A percentile compares a stretch with the other conserved stretches of the same genome.
Evolutionary conservation across 2,329 filamentous ascomycete species (phyloP).

Genomic region (Aureobasidium sp.): DNA sequence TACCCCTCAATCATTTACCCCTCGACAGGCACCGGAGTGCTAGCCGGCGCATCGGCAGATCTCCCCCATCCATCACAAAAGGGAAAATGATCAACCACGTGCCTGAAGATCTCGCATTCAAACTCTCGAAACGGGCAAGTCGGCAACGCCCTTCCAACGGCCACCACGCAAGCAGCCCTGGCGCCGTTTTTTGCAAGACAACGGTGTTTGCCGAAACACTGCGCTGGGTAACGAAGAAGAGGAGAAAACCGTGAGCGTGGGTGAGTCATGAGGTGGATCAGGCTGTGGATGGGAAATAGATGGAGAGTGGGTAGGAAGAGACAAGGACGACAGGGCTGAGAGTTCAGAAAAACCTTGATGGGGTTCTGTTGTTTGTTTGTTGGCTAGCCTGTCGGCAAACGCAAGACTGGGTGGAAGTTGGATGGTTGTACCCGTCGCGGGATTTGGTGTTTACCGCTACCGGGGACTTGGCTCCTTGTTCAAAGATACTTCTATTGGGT

Average conservation of each 20-base stretch:
- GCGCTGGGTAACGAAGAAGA: not conserved
- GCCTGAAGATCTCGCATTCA: not conserved
- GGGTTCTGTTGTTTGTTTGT: too few relatives aligned
- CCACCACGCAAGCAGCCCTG: not conserved
- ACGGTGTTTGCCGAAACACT: not conserved
- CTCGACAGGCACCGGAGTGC: too few relatives aligned
- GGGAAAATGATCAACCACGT: not conserved
- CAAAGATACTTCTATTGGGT: not conserved
- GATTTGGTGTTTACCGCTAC: not conserved
- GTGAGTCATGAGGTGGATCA: not conserved
- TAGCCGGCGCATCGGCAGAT: not conserved
- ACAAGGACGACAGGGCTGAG: not conserved
- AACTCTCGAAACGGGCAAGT: not conserved
- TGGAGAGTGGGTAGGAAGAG: not conserved
- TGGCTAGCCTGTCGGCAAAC: too few relatives aligned
- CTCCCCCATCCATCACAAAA: not conserved
- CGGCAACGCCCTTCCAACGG: not conserved
- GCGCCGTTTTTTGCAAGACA: not conserved
- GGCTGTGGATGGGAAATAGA: too few relatives aligned
- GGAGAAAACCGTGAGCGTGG: not conserved
- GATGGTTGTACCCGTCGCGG: not conserved
- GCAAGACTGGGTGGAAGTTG: not conserved
- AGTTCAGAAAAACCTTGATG: not conserved
- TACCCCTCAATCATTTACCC: not conserved
- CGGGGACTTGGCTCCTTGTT: not conserved